Conservation (phyloP, 2,329 filamentous ascomycete species). For the Neofusicoccum ribis region DNA sequence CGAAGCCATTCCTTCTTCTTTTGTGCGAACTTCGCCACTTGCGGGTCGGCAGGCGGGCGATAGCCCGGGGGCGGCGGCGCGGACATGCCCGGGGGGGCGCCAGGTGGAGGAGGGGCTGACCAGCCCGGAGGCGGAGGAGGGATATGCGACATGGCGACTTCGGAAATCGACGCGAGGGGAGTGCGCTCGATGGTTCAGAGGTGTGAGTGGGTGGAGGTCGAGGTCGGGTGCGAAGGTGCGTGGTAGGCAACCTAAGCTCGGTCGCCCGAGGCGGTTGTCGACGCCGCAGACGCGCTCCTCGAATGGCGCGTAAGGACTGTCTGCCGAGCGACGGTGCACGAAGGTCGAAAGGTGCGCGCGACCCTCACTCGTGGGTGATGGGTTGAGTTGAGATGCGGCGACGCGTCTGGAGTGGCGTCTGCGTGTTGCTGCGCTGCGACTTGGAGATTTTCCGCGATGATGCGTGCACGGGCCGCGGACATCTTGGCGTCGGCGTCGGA, state of each 20-base stretch:
- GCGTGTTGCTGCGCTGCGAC: conserved; percentile 14
- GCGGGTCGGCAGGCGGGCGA: conserved; percentile 75
- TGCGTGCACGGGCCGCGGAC: neutral
- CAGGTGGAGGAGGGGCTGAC: conserved; percentile 50
- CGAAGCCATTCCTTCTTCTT: conserved; percentile 99
- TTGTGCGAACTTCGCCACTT: conserved; percentile 90
- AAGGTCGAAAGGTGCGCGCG: neutral
- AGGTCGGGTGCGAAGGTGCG: conserved; percentile 1
- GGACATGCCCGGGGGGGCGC: conserved; percentile 51
- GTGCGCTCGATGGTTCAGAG: neutral
- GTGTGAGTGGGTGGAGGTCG: neutral
- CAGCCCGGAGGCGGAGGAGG: conserved; percentile 71
- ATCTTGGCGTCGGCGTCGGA: conserved; percentile 9
- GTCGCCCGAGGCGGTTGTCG: conserved; percentile 20
- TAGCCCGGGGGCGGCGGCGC: conserved; percentile 84
- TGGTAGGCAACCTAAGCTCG: conserved; percentile 17
- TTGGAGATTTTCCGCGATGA: conserved; percentile 14
- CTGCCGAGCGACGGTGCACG: neutral
- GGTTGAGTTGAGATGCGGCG: conserved; percentile 15
- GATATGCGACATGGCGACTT: conserved; percentile 43
- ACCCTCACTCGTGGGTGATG: conserved; percentile 19
- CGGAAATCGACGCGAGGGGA: neutral
- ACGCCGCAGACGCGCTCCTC: conserved; percentile 4
- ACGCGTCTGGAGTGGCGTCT: conserved; percentile 17
- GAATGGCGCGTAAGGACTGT: neutral